A percentile compares a stretch with the other conserved stretches of the same genome.
Evolutionary conservation across 2,329 filamentous ascomycete species (phyloP).

Genomic region (Westerdykella ornata): DNA sequence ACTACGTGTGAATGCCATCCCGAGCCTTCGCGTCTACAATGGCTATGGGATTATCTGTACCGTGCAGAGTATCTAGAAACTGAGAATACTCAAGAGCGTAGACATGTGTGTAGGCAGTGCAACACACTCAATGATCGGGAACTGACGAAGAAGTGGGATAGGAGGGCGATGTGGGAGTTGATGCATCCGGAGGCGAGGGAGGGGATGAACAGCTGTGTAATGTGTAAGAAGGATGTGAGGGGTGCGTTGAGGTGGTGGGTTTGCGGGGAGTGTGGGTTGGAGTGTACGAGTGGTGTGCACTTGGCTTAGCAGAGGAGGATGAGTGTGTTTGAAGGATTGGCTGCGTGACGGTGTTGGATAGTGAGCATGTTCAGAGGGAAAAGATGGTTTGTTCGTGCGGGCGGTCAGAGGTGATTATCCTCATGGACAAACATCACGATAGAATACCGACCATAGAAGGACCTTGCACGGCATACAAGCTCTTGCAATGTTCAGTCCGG

Average conservation of each 20-base stretch:
- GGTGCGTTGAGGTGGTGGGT: constrained; percentile 23
- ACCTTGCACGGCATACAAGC: too few relatives aligned
- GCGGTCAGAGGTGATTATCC: too few relatives aligned
- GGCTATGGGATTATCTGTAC: constrained; percentile 2
- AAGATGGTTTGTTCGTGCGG: too few relatives aligned
- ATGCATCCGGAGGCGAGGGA: constrained; percentile 5
- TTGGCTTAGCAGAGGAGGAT: constrained; percentile 6
- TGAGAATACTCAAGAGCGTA: neutral
- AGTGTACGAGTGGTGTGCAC: constrained; percentile 10
- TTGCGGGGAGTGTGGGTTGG: constrained; percentile 13
- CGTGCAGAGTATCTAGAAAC: neutral
- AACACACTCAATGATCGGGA: constrained; percentile 2
- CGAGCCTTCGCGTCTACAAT: neutral
- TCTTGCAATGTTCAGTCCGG: too few relatives aligned
- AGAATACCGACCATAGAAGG: too few relatives aligned
- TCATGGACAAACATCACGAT: too few relatives aligned
- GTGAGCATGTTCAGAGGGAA: too few relatives aligned
- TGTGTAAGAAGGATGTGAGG: constrained; percentile 10
- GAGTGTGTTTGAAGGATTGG: neutral
- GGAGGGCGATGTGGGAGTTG: constrained; percentile 12
- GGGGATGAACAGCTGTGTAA: constrained; percentile 9
- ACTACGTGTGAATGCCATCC: constrained; percentile 14
- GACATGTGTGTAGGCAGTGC: constrained; percentile 14
- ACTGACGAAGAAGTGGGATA: constrained; percentile 8
- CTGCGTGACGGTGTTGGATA: neutral